Conservation (phyloP, 345 rosid genomes). For the Salix arbutifolia region DNA sequence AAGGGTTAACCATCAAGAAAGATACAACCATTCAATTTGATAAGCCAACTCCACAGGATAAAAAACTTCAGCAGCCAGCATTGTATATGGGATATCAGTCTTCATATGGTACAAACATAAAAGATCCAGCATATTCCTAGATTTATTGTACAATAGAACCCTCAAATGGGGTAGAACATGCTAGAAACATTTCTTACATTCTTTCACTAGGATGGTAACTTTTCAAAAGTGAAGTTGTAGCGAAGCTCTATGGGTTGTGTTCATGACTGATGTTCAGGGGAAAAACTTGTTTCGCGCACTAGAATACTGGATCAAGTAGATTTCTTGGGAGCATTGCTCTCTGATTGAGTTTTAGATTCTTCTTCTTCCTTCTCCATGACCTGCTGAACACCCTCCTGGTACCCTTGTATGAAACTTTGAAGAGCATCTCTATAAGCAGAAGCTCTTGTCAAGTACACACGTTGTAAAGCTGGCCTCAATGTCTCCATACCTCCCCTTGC, state of each 20-base stretch:
- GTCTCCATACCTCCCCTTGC: constrained; percentile 95
- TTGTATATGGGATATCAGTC: not conserved
- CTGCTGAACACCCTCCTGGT: constrained; percentile 76
- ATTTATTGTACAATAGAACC: constrained; percentile 9
- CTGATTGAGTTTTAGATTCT: constrained; percentile 34
- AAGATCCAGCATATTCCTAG: constrained; percentile 1
- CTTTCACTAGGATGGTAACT: not conserved
- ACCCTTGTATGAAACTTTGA: constrained; percentile 61
- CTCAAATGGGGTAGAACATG: constrained; percentile 4
- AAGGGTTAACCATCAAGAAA: not conserved
- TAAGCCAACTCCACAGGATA: not conserved
- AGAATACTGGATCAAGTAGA: constrained; percentile 15
- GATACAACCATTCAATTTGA: not conserved
- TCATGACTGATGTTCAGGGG: not conserved
- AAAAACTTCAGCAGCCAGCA: not conserved
- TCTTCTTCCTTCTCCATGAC: constrained; percentile 54
- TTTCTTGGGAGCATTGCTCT: constrained; percentile 23
- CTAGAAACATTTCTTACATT: not conserved
- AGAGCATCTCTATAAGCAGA: constrained; percentile 84
- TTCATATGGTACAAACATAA: not conserved
- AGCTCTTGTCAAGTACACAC: constrained; percentile 82
- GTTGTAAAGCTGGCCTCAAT: constrained; percentile 80
- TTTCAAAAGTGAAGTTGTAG: not conserved
- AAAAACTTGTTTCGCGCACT: not conserved
- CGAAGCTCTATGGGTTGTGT: not conserved